Evolutionary conservation across 495 filamentous ascomycete species (phyloP).

Genomic region (Lasiosphaeris hirsuta): DNA sequence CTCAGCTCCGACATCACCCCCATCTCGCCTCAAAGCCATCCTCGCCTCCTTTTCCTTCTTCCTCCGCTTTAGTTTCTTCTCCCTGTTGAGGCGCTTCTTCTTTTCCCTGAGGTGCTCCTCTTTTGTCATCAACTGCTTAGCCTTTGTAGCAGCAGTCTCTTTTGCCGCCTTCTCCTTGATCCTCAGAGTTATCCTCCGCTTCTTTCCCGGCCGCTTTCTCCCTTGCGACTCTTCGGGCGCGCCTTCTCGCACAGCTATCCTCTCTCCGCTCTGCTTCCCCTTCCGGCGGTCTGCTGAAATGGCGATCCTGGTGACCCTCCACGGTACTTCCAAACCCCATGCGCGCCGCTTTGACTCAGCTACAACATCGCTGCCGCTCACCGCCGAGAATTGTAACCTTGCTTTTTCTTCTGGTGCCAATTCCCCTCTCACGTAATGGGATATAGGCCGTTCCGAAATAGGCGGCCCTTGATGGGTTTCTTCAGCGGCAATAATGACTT

Average conservation of each 20-base stretch:
- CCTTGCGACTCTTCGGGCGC: conserved; percentile 16
- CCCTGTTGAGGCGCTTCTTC: conserved; percentile 50
- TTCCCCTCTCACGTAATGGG: conserved; percentile 44
- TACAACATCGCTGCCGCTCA: conserved; percentile 45
- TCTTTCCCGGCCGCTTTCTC: conserved; percentile 51
- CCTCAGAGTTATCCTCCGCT: conserved; percentile 46
- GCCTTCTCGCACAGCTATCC: background rate
- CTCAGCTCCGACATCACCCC: background rate
- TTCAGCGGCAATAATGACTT: conserved; percentile 31
- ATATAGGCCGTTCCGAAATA: conserved; percentile 36
- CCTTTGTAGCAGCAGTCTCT: conserved; percentile 11
- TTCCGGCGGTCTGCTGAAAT: conserved; percentile 6
- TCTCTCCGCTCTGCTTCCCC: background rate
- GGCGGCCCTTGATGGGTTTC: conserved; percentile 36
- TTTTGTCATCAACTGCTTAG: conserved; percentile 35
- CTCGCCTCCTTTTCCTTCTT: conserved; percentile 51
- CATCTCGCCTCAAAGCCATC: conserved; percentile 25
- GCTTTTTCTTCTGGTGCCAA: conserved; percentile 27
- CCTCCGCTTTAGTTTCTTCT: conserved; percentile 51
- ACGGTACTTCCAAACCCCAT: conserved; percentile 54
- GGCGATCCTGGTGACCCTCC: conserved; percentile 46
- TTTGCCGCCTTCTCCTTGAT: conserved; percentile 31
- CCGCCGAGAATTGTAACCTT: conserved; percentile 37
- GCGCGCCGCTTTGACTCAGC: conserved; percentile 36
- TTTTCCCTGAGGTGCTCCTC: conserved; percentile 51